A percentile compares a stretch with the other conserved stretches of the same genome.
Evolutionary conservation across 768 basidiomycete genomes (phyloP).

Genomic region (Pleurotus platypus): DNA sequence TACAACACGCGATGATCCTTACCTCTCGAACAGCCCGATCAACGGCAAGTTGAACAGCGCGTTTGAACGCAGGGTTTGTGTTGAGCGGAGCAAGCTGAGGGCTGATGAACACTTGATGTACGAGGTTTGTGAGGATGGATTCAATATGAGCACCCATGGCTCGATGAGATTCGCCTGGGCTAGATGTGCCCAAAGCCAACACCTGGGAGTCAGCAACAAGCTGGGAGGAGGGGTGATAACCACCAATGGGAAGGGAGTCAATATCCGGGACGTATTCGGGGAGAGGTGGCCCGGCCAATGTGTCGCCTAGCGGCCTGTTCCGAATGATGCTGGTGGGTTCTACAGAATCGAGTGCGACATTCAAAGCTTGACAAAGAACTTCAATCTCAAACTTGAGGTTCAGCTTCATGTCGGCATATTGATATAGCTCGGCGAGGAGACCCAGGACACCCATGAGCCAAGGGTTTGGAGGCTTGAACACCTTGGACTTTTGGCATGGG

Average conservation of each 20-base stretch:
- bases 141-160: slow-evolving; percentile 78
- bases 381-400: slow-evolving; percentile 99
- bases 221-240: slow-evolving; percentile 49
- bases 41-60: slow-evolving; percentile 85
- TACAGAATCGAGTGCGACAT: slow-evolving; percentile 80
- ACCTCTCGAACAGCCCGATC: slow-evolving; percentile 95
- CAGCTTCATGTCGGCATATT: slow-evolving; percentile 92
- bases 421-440: slow-evolving; percentile 92
- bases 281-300: slow-evolving; percentile 55
- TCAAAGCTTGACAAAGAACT: slow-evolving; percentile 88
- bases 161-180: slow-evolving; percentile 62
- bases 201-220: slow-evolving; percentile 55
- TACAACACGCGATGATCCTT: slow-evolving; percentile 14
- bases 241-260: slow-evolving; percentile 73
- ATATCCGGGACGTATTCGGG: slow-evolving; percentile 82
- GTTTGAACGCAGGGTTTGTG: slow-evolving; percentile 81
- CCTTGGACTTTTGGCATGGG: slow-evolving; percentile 82
- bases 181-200: slow-evolving; percentile 54
- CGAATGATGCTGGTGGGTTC: slow-evolving; percentile 83
- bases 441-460: slow-evolving; percentile 97
- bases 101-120: slow-evolving; percentile 73
- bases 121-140: slow-evolving; percentile 66
- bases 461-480: slow-evolving; percentile 96
- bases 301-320: slow-evolving; percentile 63
- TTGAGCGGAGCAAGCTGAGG: slow-evolving; percentile 72